phyloP scores from a whole-genome alignment of 1,284 basidiomycete genomes.

The Heliocybe sulcata region DNA sequence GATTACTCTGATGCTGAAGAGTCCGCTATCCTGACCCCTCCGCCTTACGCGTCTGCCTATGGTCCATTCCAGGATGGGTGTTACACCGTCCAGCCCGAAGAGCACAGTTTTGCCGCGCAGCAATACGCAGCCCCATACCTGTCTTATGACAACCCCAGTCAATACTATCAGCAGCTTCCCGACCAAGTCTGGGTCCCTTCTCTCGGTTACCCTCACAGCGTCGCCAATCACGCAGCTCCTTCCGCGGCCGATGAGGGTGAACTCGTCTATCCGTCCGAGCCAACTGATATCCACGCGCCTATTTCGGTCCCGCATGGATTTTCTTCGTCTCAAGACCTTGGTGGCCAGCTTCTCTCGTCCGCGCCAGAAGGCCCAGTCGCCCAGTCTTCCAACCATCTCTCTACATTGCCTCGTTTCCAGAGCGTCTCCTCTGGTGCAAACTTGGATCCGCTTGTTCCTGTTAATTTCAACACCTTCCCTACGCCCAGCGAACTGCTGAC shows the following conservation, averaged over 20 bases:
- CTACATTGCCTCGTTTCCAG: not conserved
- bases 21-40: not conserved
- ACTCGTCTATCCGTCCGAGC: not conserved
- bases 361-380: not conserved
- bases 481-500: constrained; percentile 60
- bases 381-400: not conserved
- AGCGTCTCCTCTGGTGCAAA: constrained; percentile 8
- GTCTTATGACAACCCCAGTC: not conserved
- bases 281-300: not conserved
- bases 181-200: not conserved
- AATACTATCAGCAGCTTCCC: not conserved
- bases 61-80: not conserved
- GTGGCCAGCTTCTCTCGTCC: not conserved
- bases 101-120: not conserved
- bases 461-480: constrained; percentile 34
- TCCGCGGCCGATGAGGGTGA: not conserved
- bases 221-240: not conserved
- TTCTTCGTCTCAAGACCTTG: not conserved
- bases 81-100: not conserved
- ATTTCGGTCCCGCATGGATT: not conserved
- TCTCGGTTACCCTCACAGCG: not conserved
- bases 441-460: constrained; percentile 23
- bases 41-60: not conserved
- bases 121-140: not conserved
- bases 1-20: not conserved